Conservation (phyloP, 176 grass and related monocot genomes). For the Neostapfia colusana region DNA sequence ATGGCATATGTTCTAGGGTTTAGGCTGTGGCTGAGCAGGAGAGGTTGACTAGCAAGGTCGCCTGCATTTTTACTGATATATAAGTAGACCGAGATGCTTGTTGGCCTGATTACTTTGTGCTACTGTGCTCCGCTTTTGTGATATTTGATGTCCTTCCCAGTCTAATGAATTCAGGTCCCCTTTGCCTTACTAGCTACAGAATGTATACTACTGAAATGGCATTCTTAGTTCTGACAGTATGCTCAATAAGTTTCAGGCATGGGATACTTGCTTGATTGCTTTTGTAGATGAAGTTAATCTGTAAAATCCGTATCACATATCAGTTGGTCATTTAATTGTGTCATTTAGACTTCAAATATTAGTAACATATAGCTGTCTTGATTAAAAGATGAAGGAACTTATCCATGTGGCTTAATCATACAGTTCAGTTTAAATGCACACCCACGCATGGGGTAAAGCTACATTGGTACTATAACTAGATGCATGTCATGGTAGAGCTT, state of each 20-base stretch:
- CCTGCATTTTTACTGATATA: neutral
- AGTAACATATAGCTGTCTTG: neutral
- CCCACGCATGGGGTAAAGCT: neutral
- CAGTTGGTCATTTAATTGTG: too few species aligned
- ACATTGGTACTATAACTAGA: neutral
- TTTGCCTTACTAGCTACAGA: neutral
- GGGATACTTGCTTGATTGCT: neutral
- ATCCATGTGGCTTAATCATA: neutral
- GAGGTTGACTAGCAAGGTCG: neutral
- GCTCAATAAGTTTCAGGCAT: neutral
- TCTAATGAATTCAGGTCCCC: neutral
- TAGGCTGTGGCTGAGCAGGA: neutral
- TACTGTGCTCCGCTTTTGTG: neutral
- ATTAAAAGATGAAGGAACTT: neutral
- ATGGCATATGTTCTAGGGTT: conserved; percentile 6
- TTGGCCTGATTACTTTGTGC: neutral
- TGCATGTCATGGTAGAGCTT: neutral
- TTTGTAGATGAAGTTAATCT: neutral
- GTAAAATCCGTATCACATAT: neutral
- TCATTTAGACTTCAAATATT: neutral
- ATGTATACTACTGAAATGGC: neutral
- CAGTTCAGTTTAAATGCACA: neutral
- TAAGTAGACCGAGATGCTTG: conserved; percentile 22
- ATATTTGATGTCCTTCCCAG: neutral
- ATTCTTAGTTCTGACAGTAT: neutral